These are phyloP conservation scores for Apiospora sp. DNA, from an alignment of 2,329 filamentous ascomycete species.

Conservation along the genomic window DNA sequence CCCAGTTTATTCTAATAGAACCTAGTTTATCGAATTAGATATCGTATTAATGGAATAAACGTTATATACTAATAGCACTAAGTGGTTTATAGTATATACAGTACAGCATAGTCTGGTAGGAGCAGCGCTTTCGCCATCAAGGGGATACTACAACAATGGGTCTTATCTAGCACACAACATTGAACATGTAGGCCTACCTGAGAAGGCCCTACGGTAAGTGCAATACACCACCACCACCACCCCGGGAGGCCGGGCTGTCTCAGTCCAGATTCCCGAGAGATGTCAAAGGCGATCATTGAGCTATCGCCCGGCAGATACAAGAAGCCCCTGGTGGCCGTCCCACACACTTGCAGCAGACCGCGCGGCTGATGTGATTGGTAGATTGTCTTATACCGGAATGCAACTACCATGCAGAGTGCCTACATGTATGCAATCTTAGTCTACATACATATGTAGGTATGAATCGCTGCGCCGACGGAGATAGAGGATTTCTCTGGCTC, in stretches of 20 bases:
- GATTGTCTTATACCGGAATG: slow-evolving; percentile 3
- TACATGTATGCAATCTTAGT: background rate
- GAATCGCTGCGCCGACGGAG: slow-evolving; percentile 2
- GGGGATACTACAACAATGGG: background rate
- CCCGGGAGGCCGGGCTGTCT: slow-evolving; percentile 16
- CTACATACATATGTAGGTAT: background rate
- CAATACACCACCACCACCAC: background rate
- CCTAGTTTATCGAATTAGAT: no score
- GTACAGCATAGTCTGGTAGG: no score
- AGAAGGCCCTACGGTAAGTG: background rate
- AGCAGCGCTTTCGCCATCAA: no score
- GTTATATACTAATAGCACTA: no score
- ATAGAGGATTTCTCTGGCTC: background rate
- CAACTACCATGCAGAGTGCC: background rate
- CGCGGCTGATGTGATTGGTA: slow-evolving; percentile 14
- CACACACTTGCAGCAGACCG: background rate
- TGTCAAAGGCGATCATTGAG: slow-evolving; percentile 10
- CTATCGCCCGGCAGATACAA: slow-evolving; percentile 14
- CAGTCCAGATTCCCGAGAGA: slow-evolving; percentile 20
- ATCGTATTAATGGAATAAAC: no score
- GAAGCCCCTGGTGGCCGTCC: background rate
- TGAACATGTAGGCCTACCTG: background rate
- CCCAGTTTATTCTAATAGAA: no score
- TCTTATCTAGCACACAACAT: background rate
- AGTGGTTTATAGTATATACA: no score